A percentile compares a stretch with the other conserved stretches of the same genome.
Evolutionary conservation across 2,329 filamentous ascomycete genomes (phyloP).

Genomic region (Dactylellina cionopaga): DNA sequence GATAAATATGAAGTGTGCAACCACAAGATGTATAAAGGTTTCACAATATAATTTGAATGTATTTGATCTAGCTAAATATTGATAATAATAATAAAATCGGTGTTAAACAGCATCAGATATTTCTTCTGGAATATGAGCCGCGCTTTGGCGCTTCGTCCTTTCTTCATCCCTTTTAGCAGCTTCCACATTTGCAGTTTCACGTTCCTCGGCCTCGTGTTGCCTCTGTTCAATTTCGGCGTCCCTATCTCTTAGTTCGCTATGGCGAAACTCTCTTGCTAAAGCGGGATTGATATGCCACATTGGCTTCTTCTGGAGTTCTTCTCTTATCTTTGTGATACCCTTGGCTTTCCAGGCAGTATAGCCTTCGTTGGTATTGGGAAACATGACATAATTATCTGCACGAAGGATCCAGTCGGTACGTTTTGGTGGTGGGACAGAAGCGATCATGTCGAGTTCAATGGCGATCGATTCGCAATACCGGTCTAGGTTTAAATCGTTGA

Average conservation of each 20-base stretch:
- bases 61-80: no score
- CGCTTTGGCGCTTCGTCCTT: neutral
- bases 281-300: slow-evolving; percentile 21
- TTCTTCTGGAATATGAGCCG: slow-evolving; percentile 3
- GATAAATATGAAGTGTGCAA: no score
- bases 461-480: slow-evolving; percentile 79
- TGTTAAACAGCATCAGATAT: slow-evolving; percentile 27
- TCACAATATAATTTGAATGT: no score
- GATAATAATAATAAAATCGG: neutral
- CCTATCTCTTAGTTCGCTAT: slow-evolving; percentile 6
- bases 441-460: slow-evolving; percentile 53
- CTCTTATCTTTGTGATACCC: slow-evolving; percentile 63
- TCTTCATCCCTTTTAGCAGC: neutral
- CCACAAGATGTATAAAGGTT: no score
- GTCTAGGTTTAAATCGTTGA: slow-evolving; percentile 82
- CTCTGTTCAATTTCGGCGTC: slow-evolving; percentile 25
- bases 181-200: neutral
- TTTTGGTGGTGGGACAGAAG: slow-evolving; percentile 14
- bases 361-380: slow-evolving; percentile 63
- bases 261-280: slow-evolving; percentile 24
- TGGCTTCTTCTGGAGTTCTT: slow-evolving; percentile 38
- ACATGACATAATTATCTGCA: slow-evolving; percentile 60
- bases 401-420: slow-evolving; percentile 12
- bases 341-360: slow-evolving; percentile 65
- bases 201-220: neutral